Evolutionary conservation across 2,329 filamentous ascomycete genomes (phyloP).

Genomic region (Lasiodiplodia gonubiensis): DNA sequence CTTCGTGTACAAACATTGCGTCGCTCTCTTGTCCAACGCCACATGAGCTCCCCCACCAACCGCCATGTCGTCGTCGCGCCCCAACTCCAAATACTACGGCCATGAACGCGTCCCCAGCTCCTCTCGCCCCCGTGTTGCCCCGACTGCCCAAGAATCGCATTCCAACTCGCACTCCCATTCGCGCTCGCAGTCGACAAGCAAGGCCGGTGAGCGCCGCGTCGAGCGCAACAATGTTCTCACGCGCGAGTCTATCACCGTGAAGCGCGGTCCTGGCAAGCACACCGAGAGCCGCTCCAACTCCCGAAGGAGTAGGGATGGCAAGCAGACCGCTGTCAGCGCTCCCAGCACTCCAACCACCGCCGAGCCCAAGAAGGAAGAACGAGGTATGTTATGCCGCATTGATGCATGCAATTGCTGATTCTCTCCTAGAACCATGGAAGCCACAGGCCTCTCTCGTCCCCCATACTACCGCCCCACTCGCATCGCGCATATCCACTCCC

Average conservation of each 20-base stretch:
- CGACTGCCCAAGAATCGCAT: conserved; percentile 30
- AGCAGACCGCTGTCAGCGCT: conserved; percentile 5
- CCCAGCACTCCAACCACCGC: conserved; percentile 8
- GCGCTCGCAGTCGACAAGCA: conserved; percentile 20
- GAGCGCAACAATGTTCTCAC: conserved; percentile 27
- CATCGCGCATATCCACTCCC: conserved; percentile 67
- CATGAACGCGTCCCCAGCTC: conserved; percentile 42
- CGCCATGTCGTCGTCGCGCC: conserved; percentile 43
- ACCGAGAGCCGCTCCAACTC: conserved; percentile 42
- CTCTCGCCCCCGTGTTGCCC: conserved; percentile 46
- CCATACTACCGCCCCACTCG: conserved; percentile 73
- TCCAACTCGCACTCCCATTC: conserved; percentile 23
- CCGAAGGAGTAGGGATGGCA: conserved; percentile 36
- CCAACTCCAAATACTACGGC: conserved; percentile 38
- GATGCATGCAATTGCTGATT: not conserved
- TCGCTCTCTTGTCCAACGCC: not conserved
- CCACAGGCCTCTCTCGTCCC: conserved; percentile 79
- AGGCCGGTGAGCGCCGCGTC: conserved; percentile 24
- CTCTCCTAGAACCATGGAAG: conserved; percentile 65
- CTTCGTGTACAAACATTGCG: conserved; percentile 26
- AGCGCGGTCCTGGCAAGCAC: conserved; percentile 45
- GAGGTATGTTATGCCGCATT: conserved; percentile 6
- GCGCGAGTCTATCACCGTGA: conserved; percentile 19
- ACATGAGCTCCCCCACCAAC: conserved; percentile 37
- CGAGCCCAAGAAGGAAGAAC: conserved; percentile 28